Conservation (phyloP, 1,284 basidiomycete species). For the Dichomitus squalens region DNA sequence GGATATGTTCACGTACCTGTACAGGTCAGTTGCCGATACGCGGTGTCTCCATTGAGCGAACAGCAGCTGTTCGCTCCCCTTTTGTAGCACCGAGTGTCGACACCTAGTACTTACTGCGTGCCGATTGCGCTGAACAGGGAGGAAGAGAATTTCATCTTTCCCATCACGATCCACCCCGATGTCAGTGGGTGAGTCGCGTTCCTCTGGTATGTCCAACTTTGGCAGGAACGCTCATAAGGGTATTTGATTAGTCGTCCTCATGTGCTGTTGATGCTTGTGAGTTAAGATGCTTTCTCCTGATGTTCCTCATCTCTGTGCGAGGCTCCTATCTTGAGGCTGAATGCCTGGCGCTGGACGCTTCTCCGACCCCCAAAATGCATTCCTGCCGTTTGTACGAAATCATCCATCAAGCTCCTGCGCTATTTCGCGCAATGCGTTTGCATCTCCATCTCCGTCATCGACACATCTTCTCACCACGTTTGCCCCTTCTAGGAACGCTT, state of each 20-base stretch:
- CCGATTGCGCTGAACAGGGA: constrained; percentile 44
- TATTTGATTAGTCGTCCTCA: constrained; percentile 41
- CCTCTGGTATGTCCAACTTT: background rate
- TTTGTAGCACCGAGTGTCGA: background rate
- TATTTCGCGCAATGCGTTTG: no score
- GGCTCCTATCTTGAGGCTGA: no score
- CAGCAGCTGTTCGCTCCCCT: background rate
- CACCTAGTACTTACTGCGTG: background rate
- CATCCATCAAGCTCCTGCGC: no score
- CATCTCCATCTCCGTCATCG: background rate
- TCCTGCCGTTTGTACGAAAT: no score
- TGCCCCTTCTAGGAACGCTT: constrained; percentile 57
- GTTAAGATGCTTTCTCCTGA: constrained; percentile 19
- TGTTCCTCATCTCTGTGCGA: no score
- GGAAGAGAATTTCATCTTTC: constrained; percentile 73
- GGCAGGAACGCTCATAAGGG: background rate
- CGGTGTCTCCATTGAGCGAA: background rate
- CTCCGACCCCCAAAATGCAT: no score
- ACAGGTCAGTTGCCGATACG: constrained; percentile 40
- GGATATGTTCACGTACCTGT: constrained; percentile 71
- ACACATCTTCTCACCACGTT: background rate
- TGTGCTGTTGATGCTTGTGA: constrained; percentile 74
- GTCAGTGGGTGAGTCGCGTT: constrained; percentile 57
- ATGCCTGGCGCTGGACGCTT: no score
- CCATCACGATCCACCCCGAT: constrained; percentile 75